phyloP scores from a whole-genome alignment of 2,329 filamentous ascomycete genomes.

The Phoma sp. region DNA sequence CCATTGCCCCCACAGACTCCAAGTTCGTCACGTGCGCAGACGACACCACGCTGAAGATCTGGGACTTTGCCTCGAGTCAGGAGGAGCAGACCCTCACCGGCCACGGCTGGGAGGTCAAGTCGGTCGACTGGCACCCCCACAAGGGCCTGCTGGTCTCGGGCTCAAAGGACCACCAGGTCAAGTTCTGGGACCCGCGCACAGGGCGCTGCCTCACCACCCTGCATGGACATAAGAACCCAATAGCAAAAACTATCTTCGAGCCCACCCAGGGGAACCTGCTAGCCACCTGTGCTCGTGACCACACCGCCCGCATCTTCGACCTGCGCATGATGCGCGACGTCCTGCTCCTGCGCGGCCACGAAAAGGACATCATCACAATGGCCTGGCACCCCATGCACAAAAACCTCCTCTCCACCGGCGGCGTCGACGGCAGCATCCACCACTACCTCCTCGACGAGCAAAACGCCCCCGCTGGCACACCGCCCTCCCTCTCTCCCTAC shows the following conservation, averaged over 20 bases:
- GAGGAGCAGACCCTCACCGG: slow-evolving; percentile 85
- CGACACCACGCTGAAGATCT: slow-evolving; percentile 91
- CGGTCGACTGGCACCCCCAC: slow-evolving; percentile 95
- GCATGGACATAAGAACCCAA: slow-evolving; percentile 96
- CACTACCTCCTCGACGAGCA: slow-evolving; percentile 97
- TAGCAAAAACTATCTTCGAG: slow-evolving; percentile 92
- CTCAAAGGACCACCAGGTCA: slow-evolving; percentile 96
- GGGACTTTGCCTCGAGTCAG: slow-evolving; percentile 87
- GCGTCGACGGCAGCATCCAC: slow-evolving; percentile 85
- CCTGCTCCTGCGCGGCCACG: slow-evolving; percentile 88
- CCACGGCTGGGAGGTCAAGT: slow-evolving; percentile 98
- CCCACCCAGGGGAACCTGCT: slow-evolving; percentile 82
- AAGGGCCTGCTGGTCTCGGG: slow-evolving; percentile 95
- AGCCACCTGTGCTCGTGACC: slow-evolving; percentile 90
- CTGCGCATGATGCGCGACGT: slow-evolving; percentile 98
- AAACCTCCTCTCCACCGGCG: slow-evolving; percentile 87
- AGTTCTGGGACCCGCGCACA: slow-evolving; percentile 96
- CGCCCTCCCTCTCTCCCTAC: slow-evolving; percentile 79
- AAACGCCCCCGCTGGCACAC: slow-evolving; percentile 77
- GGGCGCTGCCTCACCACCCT: slow-evolving; percentile 90
- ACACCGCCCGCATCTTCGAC: slow-evolving; percentile 92
- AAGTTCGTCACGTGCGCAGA: slow-evolving; percentile 98
- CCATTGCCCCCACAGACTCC: slow-evolving; percentile 90
- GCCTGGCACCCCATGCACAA: slow-evolving; percentile 94
- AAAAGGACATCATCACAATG: slow-evolving; percentile 93